Evolutionary conservation across 805 yeast genomes (phyloP).

Genomic region (Wickerhamomyces silvicola): DNA sequence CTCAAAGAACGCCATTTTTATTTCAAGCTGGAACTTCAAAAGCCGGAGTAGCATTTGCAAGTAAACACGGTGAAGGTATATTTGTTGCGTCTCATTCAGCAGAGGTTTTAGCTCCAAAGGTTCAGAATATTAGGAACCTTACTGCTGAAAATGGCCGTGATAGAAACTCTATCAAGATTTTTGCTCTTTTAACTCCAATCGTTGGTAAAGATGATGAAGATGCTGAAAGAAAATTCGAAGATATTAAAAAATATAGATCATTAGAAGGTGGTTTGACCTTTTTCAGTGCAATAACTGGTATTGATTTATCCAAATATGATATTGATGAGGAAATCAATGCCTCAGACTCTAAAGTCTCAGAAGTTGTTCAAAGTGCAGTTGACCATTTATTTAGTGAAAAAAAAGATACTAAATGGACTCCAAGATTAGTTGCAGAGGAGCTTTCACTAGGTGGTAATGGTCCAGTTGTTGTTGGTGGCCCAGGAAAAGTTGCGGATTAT

Average conservation of each 20-base stretch:
- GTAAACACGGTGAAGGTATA: conserved; percentile 36
- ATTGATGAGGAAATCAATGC: conserved; percentile 9
- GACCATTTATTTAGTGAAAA: conserved; percentile 22
- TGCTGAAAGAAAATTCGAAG: conserved; percentile 30
- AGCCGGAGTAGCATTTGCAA: conserved; percentile 35
- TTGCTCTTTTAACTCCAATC: conserved; percentile 31
- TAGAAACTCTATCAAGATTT: conserved; percentile 31
- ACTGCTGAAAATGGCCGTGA: conserved; percentile 30
- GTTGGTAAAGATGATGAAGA: conserved; percentile 35
- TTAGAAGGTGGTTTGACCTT: conserved; percentile 37
- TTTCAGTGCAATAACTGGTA: conserved; percentile 41
- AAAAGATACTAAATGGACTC: conserved; percentile 14
- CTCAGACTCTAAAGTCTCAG: conserved; percentile 12
- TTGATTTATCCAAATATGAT: conserved; percentile 32
- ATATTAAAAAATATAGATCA: conserved; percentile 27
- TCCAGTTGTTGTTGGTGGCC: conserved; percentile 27
- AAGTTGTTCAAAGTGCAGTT: conserved; percentile 28
- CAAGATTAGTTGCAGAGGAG: conserved; percentile 24
- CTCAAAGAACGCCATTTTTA: conserved; percentile 37
- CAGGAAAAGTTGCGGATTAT: conserved; percentile 34
- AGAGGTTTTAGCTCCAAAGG: conserved; percentile 22
- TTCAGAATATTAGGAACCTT: conserved; percentile 26
- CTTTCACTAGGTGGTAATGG: conserved; percentile 28
- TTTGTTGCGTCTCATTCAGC: conserved; percentile 32
- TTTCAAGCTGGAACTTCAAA: conserved; percentile 39